Conservation (phyloP, 2,329 filamentous ascomycete species). For the Xylaria multiplex region DNA sequence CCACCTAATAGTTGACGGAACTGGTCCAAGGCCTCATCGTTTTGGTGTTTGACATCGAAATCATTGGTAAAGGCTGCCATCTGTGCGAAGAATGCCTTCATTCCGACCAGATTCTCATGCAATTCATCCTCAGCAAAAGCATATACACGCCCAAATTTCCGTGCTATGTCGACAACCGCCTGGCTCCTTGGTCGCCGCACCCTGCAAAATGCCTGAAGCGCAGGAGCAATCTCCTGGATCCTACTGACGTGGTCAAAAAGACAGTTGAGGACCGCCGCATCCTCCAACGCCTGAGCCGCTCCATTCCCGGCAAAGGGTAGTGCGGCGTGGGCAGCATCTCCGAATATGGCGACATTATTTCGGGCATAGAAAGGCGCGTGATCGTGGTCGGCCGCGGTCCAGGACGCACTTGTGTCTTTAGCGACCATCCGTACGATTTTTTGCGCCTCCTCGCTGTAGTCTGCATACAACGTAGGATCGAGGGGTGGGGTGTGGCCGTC, state of each 20-base stretch:
- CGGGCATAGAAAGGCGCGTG: slow-evolving; percentile 47
- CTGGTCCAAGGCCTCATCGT: slow-evolving; percentile 38
- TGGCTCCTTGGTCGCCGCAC: slow-evolving; percentile 48
- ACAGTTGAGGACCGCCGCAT: slow-evolving; percentile 47
- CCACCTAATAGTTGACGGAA: slow-evolving; percentile 24
- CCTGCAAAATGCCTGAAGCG: slow-evolving; percentile 46
- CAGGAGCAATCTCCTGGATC: slow-evolving; percentile 33
- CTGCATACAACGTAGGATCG: slow-evolving; percentile 45
- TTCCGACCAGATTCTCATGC: slow-evolving; percentile 46
- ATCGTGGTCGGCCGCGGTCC: slow-evolving; percentile 50
- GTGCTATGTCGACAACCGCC: slow-evolving; percentile 46
- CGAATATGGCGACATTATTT: slow-evolving; percentile 46
- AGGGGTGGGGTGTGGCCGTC: slow-evolving; percentile 32
- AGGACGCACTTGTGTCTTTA: slow-evolving; percentile 47
- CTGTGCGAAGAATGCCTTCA: slow-evolving; percentile 45
- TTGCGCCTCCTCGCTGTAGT: slow-evolving; percentile 49
- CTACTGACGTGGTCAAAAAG: slow-evolving; percentile 40
- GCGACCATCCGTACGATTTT: slow-evolving; percentile 48
- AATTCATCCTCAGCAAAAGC: slow-evolving; percentile 45
- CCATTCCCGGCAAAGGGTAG: slow-evolving; percentile 52
- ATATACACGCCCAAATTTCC: slow-evolving; percentile 46
- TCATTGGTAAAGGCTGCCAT: slow-evolving; percentile 48
- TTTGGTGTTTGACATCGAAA: slow-evolving; percentile 47
- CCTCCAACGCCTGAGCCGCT: slow-evolving; percentile 53
- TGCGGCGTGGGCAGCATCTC: slow-evolving; percentile 51